Conservation (phyloP, 768 basidiomycete genomes). For the Boletus rubroflammeus region DNA sequence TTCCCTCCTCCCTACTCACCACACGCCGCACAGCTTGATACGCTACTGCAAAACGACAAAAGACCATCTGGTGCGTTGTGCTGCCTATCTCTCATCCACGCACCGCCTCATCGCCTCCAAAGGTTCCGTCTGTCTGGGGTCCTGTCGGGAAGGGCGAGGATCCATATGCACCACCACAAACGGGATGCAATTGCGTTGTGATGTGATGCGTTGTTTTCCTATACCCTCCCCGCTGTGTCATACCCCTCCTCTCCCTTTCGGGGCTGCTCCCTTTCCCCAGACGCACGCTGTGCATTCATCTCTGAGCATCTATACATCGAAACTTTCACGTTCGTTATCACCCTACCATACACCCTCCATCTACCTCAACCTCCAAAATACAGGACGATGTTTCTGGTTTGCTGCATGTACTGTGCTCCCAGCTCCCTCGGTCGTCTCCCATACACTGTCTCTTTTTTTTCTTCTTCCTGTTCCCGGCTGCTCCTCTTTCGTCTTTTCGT, state of each 20-base stretch:
- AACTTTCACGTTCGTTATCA: slow-evolving; percentile 27
- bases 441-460: slow-evolving; percentile 1
- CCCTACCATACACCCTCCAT: slow-evolving; percentile 24
- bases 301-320: slow-evolving; percentile 20
- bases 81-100: background rate
- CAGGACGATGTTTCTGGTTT: slow-evolving; percentile 26
- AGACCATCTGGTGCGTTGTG: slow-evolving; percentile 73
- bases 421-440: slow-evolving; percentile 7
- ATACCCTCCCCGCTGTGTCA: slow-evolving; percentile 33
- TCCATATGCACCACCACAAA: slow-evolving; percentile 82
- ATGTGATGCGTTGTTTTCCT: slow-evolving; percentile 49
- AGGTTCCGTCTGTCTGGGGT: slow-evolving; percentile 96
- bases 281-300: slow-evolving; percentile 17
- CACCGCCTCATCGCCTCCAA: background rate
- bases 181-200: slow-evolving; percentile 67
- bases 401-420: slow-evolving; percentile 23
- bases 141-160: slow-evolving; percentile 86
- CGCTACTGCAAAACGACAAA: slow-evolving; percentile 92
- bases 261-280: slow-evolving; percentile 2
- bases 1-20: background rate
- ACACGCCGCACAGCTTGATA: slow-evolving; percentile 60
- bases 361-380: slow-evolving; percentile 24
- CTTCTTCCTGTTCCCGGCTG: background rate
- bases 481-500: slow-evolving; percentile 2
- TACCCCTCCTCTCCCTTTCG: slow-evolving; percentile 25